phyloP scores from a whole-genome alignment of 495 filamentous ascomycete genomes.

The Neurospora terricola region DNA sequence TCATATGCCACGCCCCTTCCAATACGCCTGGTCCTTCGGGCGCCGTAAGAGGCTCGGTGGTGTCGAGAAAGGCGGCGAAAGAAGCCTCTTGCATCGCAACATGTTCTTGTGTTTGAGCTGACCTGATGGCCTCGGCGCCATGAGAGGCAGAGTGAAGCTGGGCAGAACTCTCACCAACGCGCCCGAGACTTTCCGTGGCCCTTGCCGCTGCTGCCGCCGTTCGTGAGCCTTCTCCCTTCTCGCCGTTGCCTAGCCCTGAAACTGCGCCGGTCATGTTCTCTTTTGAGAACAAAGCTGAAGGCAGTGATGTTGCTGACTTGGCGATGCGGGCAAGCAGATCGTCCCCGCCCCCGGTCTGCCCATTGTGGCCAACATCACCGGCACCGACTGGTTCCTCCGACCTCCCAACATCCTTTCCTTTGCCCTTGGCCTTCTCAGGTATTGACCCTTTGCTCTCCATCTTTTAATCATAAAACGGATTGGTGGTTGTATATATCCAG shows the following conservation, averaged over 20 bases:
- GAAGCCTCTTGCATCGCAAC: slow-evolving; percentile 26
- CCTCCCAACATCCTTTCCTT: slow-evolving; percentile 5
- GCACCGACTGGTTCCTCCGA: background rate
- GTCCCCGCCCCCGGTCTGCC: background rate
- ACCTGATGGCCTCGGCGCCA: slow-evolving; percentile 8
- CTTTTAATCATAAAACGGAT: background rate
- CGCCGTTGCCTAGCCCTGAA: slow-evolving; percentile 2
- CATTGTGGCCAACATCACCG: background rate
- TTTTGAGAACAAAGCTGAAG: slow-evolving; percentile 13
- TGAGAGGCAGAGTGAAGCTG: slow-evolving; percentile 50
- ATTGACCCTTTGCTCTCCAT: background rate
- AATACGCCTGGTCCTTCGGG: slow-evolving; percentile 14
- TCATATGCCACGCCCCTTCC: slow-evolving; percentile 10
- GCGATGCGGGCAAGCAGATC: slow-evolving; percentile 14
- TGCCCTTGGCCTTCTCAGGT: slow-evolving; percentile 7
- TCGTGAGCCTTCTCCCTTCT: slow-evolving; percentile 17
- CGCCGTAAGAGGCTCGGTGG: slow-evolving; percentile 15
- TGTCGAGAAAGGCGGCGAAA: slow-evolving; percentile 37
- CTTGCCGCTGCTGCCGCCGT: slow-evolving; percentile 13
- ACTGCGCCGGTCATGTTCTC: background rate
- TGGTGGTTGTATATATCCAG: background rate
- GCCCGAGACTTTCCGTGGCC: slow-evolving; percentile 2
- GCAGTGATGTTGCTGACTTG: slow-evolving; percentile 16
- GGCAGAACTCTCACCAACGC: slow-evolving; percentile 16
- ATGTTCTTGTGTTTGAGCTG: slow-evolving; percentile 24